Evolutionary conservation across 2,329 filamentous ascomycete species (phyloP).

Genomic region (Tolypocladium amazonense): DNA sequence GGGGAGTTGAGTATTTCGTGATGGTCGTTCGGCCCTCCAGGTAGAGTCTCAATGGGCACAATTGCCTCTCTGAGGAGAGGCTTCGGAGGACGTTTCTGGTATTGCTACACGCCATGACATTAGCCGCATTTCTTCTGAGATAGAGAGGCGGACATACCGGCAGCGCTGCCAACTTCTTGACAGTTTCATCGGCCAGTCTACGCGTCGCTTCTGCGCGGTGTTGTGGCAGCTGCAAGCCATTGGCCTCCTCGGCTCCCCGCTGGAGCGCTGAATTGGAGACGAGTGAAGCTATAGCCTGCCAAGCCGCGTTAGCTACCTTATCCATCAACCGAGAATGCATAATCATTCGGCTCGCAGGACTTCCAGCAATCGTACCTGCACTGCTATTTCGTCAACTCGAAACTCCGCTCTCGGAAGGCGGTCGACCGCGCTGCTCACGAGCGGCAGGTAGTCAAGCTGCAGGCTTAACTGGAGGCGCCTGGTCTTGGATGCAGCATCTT

Average conservation of each 20-base stretch:
- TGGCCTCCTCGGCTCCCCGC: conserved; percentile 11
- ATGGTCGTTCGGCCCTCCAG: background rate
- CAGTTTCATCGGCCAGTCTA: conserved; percentile 7
- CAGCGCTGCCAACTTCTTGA: conserved; percentile 9
- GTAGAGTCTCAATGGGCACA: background rate
- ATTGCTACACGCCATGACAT: background rate
- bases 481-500: conserved; percentile 4
- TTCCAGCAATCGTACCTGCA: conserved; percentile 14
- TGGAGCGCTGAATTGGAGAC: conserved; percentile 12
- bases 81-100: background rate
- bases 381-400: conserved; percentile 15
- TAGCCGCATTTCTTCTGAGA: background rate
- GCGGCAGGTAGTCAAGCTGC: conserved; percentile 19
- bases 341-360: background rate
- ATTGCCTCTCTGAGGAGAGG: background rate
- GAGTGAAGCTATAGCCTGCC: conserved; percentile 13
- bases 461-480: conserved; percentile 14
- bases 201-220: conserved; percentile 10
- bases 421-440: conserved; percentile 15
- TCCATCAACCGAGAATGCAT: background rate
- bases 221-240: conserved; percentile 6
- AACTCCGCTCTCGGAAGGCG: conserved; percentile 13
- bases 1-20: background rate
- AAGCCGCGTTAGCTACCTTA: background rate
- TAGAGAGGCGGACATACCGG: conserved; percentile 7